Conservation (phyloP, 1,139 yeast species). For the Geotrichum restrictum region DNA sequence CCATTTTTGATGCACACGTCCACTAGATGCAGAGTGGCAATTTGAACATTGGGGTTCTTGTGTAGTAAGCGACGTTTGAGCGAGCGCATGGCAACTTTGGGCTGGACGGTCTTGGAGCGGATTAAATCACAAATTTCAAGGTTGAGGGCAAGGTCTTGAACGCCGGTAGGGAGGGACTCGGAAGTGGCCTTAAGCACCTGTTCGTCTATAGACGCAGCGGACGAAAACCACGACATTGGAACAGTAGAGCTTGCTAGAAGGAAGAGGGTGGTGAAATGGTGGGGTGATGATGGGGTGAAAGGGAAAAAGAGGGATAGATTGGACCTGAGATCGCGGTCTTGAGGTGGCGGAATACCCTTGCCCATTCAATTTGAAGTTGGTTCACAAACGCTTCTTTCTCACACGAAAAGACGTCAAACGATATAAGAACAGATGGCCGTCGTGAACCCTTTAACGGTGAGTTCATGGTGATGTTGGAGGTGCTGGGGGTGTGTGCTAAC, state of each 20-base stretch:
- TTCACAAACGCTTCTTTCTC: not conserved
- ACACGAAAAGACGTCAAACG: too few relatives aligned
- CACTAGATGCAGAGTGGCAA: slow-evolving; percentile 67
- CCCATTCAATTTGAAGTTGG: too few relatives aligned
- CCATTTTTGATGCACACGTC: slow-evolving; percentile 92
- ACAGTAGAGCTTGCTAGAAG: too few relatives aligned
- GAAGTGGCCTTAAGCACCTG: slow-evolving; percentile 77
- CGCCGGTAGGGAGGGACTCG: slow-evolving; percentile 88
- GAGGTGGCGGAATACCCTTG: slow-evolving; percentile 11
- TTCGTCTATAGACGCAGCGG: slow-evolving; percentile 53
- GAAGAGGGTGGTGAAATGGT: too few relatives aligned
- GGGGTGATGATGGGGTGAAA: not conserved
- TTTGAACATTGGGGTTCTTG: slow-evolving; percentile 70
- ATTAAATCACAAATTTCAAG: slow-evolving; percentile 86
- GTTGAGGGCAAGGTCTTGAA: slow-evolving; percentile 72
- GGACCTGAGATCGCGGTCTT: not conserved
- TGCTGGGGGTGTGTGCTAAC: not conserved
- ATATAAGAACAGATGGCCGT: slow-evolving; percentile 16
- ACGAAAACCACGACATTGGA: slow-evolving; percentile 60
- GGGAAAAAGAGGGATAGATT: not conserved
- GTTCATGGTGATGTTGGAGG: slow-evolving; percentile 4
- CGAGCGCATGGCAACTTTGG: slow-evolving; percentile 80
- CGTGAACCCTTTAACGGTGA: slow-evolving; percentile 24
- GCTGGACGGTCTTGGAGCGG: slow-evolving; percentile 74
- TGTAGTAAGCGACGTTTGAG: slow-evolving; percentile 69